phyloP scores from a whole-genome alignment of 2,329 filamentous ascomycete genomes.

The Penicillium sp. region DNA sequence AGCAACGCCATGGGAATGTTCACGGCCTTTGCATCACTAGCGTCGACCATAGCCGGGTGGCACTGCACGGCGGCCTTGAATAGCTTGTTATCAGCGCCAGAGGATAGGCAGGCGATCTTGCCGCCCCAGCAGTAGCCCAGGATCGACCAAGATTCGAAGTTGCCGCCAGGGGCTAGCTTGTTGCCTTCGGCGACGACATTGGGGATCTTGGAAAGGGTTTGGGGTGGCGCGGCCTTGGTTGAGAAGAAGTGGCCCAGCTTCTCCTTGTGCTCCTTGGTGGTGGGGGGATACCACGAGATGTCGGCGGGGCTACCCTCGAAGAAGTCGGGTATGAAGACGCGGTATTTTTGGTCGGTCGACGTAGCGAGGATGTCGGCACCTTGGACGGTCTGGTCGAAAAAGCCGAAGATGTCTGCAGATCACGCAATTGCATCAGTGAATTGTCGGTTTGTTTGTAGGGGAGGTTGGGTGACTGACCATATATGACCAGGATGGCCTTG shows the following conservation, averaged over 20 bases:
- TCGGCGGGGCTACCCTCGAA: constrained; percentile 73
- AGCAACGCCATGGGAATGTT: constrained; percentile 58
- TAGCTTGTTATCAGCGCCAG: constrained; percentile 46
- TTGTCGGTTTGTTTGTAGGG: background rate
- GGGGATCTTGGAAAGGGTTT: constrained; percentile 55
- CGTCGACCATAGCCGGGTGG: constrained; percentile 62
- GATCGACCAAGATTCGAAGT: constrained; percentile 57
- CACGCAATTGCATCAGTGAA: background rate
- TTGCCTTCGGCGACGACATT: constrained; percentile 56
- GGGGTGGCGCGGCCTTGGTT: constrained; percentile 56
- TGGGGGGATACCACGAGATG: constrained; percentile 60
- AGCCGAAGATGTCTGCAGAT: constrained; percentile 59
- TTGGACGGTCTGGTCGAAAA: constrained; percentile 62
- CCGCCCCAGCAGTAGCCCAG: constrained; percentile 62
- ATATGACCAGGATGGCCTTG: constrained; percentile 58
- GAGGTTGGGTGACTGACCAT: constrained; percentile 32
- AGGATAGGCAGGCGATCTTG: constrained; percentile 57
- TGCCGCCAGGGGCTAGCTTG: constrained; percentile 39
- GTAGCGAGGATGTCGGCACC: constrained; percentile 62
- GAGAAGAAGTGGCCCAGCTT: constrained; percentile 61
- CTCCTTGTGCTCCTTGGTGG: constrained; percentile 59
- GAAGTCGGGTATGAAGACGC: constrained; percentile 88
- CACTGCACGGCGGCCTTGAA: constrained; percentile 59
- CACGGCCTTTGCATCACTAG: constrained; percentile 55
- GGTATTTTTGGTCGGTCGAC: constrained; percentile 66